A percentile compares a stretch with the other conserved stretches of the same genome.
phyloP scores from a whole-genome alignment of 2,329 filamentous ascomycete species.

The Venturia oleaginea region DNA sequence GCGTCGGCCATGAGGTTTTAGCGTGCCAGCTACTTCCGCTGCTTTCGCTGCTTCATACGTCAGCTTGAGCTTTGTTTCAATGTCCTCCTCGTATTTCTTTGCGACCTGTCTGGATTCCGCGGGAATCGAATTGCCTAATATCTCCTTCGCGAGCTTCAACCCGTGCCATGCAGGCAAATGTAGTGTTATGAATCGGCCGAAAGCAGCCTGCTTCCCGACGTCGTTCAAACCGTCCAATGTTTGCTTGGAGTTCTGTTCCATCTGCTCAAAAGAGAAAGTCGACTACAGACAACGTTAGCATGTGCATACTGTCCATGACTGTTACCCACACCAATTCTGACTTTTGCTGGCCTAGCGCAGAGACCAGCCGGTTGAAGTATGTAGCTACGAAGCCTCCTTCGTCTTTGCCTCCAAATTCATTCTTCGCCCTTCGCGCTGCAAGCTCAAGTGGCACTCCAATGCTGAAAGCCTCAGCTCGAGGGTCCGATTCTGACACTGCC shows the following conservation, averaged over 20 bases:
- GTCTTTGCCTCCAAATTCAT: slow-evolving; percentile 9
- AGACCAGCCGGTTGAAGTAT: slow-evolving; percentile 5
- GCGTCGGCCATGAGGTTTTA: neutral
- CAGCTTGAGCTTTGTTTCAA: neutral
- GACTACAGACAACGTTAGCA: neutral
- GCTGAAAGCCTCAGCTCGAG: slow-evolving; percentile 5
- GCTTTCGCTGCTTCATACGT: neutral
- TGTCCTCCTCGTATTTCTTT: neutral
- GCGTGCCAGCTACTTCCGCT: neutral
- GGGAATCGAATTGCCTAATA: neutral
- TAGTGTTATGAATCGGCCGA: neutral
- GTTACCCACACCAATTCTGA: neutral
- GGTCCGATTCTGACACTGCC: slow-evolving; percentile 4
- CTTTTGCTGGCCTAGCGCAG: slow-evolving; percentile 2
- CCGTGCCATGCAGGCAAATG: neutral
- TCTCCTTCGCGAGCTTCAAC: neutral
- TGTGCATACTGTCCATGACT: neutral
- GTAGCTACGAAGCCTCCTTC: neutral
- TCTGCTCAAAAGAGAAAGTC: neutral
- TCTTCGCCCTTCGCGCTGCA: slow-evolving; percentile 5
- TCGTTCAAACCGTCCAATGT: neutral
- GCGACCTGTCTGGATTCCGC: neutral
- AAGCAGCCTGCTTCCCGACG: neutral
- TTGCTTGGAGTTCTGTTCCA: neutral
- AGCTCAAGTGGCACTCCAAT: slow-evolving; percentile 10